A percentile compares a stretch with the other conserved stretches of the same genome.
Evolutionary conservation across 2,329 filamentous ascomycete species (phyloP).

Genomic region (Cytospora piceicola): DNA sequence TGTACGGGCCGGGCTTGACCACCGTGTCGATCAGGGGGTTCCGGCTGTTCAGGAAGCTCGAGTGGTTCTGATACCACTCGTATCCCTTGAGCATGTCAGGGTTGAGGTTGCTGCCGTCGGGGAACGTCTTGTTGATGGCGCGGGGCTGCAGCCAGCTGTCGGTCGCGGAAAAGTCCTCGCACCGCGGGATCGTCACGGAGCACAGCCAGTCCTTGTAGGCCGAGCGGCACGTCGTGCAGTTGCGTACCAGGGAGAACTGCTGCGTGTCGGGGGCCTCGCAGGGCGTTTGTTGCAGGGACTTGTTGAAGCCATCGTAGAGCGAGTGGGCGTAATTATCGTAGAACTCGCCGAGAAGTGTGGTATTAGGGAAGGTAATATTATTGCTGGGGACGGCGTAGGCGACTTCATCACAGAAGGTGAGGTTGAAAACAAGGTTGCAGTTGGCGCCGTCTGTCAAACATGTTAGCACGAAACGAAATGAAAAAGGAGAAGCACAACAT

Average conservation of each 20-base stretch:
- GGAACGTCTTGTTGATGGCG: conserved; percentile 71
- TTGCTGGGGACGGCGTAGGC: conserved; percentile 92
- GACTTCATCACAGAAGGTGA: conserved; percentile 86
- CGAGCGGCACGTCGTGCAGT: conserved; percentile 72
- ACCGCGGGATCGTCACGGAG: conserved; percentile 88
- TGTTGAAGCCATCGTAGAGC: conserved; percentile 78
- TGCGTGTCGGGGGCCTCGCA: conserved; percentile 77
- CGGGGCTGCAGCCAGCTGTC: conserved; percentile 63
- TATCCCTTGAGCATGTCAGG: conserved; percentile 39
- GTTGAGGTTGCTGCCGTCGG: conserved; percentile 65
- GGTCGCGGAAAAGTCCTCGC: conserved; percentile 74
- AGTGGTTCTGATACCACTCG: conserved; percentile 35
- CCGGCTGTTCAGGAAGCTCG: conserved; percentile 58
- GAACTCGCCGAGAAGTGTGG: conserved; percentile 64
- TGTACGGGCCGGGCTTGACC: conserved; percentile 86
- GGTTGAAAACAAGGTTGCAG: conserved; percentile 82
- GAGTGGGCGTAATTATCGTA: conserved; percentile 77
- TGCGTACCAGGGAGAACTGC: conserved; percentile 79
- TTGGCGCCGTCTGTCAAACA: conserved; percentile 62
- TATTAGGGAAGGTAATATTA: conserved; percentile 61
- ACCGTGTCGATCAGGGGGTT: conserved; percentile 72
- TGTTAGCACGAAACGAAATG: background rate
- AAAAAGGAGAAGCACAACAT: conserved; percentile 5
- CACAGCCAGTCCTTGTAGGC: conserved; percentile 97
- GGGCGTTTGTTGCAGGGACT: conserved; percentile 79